Conservation (phyloP, 176 grass and related monocot species). For the Pharus latifolius region DNA sequence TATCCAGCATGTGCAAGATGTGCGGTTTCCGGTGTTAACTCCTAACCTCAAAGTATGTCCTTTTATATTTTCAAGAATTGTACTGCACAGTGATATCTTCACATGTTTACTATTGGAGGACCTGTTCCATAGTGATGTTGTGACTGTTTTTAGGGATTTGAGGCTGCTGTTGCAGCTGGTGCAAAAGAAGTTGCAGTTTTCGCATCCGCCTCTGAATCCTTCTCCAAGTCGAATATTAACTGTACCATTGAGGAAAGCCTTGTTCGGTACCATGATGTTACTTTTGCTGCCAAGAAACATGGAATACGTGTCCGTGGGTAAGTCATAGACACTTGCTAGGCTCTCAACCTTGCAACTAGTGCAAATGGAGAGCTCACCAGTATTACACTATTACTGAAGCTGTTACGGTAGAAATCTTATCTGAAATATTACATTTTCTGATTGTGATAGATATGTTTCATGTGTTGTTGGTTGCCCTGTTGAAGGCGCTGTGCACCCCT, state of each 20-base stretch:
- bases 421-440: not conserved
- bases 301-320: slow-evolving; percentile 70
- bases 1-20: slow-evolving; percentile 29
- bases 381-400: not conserved
- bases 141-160: slow-evolving; percentile 50
- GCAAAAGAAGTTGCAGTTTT: slow-evolving; percentile 85
- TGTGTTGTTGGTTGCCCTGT: slow-evolving; percentile 60
- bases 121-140: not conserved
- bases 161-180: slow-evolving; percentile 72
- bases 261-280: slow-evolving; percentile 49
- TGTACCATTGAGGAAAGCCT: slow-evolving; percentile 81
- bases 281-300: slow-evolving; percentile 46
- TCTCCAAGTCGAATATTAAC: slow-evolving; percentile 83
- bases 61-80: not conserved
- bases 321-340: not conserved
- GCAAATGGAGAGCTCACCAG: not conserved
- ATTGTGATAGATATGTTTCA: slow-evolving; percentile 61
- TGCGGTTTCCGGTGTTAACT: slow-evolving; percentile 70
- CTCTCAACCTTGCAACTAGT: not conserved
- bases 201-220: slow-evolving; percentile 83
- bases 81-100: not conserved
- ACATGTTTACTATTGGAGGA: not conserved
- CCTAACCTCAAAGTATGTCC: slow-evolving; percentile 82
- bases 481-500: slow-evolving; percentile 61
- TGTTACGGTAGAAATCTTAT: not conserved